A percentile compares a stretch with the other conserved stretches of the same genome.
These are phyloP conservation scores for Anisodus tanguticus DNA, from an alignment of 257 asterid species.

Conservation along the genomic window DNA sequence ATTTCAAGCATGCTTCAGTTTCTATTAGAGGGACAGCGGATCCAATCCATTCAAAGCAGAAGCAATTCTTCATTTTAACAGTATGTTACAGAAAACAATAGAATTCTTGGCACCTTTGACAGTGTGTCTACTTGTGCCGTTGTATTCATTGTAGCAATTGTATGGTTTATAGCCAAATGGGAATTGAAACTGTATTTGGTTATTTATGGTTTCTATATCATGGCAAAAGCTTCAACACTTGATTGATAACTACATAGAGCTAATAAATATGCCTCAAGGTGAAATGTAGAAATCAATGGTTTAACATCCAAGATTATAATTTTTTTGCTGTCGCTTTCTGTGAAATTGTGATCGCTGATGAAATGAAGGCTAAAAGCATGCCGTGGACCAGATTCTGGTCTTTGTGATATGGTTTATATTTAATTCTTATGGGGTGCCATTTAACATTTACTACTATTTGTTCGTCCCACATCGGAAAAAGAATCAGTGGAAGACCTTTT, in stretches of 20 bases:
- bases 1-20: neutral
- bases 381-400: conserved; percentile 1
- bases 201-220: conserved; percentile 44
- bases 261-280: conserved; percentile 60
- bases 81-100: neutral
- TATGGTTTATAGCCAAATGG: neutral
- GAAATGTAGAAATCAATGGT: conserved; percentile 31
- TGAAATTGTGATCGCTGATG: conserved; percentile 70
- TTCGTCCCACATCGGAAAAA: no score
- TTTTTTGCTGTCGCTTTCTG: conserved; percentile 22
- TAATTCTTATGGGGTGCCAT: neutral
- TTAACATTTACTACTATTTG: no score
- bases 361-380: conserved; percentile 35
- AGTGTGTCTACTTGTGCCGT: neutral
- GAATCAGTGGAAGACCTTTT: no score
- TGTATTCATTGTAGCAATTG: neutral
- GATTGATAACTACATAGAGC: conserved; percentile 56
- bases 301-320: neutral
- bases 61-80: neutral
- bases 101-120: conserved; percentile 1
- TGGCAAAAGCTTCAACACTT: conserved; percentile 62
- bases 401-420: no score
- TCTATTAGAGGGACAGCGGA: neutral
- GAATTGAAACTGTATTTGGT: neutral
- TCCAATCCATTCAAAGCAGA: neutral